Evolutionary conservation across 2,329 filamentous ascomycete species (phyloP).

Genomic region (Sporothrix euskadiensis): DNA sequence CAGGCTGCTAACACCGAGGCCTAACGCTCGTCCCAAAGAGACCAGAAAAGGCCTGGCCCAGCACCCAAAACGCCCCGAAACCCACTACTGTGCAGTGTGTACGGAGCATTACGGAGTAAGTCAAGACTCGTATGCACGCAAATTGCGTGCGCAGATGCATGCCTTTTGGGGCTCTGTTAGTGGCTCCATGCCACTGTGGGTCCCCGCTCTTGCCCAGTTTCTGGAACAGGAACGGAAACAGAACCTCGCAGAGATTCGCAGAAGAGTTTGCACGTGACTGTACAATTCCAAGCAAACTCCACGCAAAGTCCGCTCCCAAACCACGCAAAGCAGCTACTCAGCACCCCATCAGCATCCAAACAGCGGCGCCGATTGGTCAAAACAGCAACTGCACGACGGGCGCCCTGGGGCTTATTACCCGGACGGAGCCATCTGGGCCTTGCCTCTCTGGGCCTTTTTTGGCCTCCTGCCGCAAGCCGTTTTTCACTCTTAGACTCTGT

Average conservation of each 20-base stretch:
- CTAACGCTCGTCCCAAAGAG: neutral
- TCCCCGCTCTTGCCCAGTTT: slow-evolving; percentile 21
- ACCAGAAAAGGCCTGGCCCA: neutral
- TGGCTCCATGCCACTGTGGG: neutral
- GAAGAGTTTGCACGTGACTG: slow-evolving; percentile 12
- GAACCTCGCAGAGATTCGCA: neutral
- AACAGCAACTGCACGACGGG: neutral
- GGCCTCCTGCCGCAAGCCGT: slow-evolving; percentile 24
- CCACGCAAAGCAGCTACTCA: slow-evolving; percentile 9
- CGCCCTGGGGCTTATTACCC: slow-evolving; percentile 26
- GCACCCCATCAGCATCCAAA: slow-evolving; percentile 5
- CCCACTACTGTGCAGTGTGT: neutral
- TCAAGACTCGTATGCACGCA: slow-evolving; percentile 15
- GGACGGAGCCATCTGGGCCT: slow-evolving; percentile 22
- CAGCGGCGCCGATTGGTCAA: slow-evolving; percentile 16
- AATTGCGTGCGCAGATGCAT: slow-evolving; percentile 16
- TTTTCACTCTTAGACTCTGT: slow-evolving; percentile 22
- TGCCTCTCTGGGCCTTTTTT: slow-evolving; percentile 23
- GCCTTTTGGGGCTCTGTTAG: neutral
- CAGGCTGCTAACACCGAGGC: slow-evolving; percentile 18
- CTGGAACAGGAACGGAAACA: slow-evolving; percentile 22
- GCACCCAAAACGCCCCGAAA: neutral
- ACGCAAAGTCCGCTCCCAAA: neutral
- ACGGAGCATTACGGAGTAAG: neutral
- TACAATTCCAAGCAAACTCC: neutral